A percentile compares a stretch with the other conserved stretches of the same genome.
phyloP scores from a whole-genome alignment of 192 early-diverging fungal species.

The Gaertneriomyces sp. region DNA sequence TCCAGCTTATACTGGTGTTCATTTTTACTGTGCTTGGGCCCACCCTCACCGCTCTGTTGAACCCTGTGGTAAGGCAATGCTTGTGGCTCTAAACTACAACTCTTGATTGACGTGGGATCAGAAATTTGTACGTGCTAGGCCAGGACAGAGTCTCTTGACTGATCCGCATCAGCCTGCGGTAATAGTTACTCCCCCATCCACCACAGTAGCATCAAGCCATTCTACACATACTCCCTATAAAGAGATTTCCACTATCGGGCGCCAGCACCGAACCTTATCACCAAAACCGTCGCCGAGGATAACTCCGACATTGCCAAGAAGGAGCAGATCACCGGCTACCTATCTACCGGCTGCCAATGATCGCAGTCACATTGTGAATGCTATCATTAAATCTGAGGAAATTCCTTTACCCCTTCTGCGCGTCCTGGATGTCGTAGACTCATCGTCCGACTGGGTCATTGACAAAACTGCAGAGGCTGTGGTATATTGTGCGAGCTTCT shows the following conservation, averaged over 20 bases:
- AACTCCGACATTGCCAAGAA: no score
- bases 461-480: background rate
- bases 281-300: no score
- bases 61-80: background rate
- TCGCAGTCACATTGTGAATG: background rate
- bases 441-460: background rate
- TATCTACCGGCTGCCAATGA: constrained; percentile 1
- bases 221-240: no score
- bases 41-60: background rate
- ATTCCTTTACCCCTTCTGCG: background rate
- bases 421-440: background rate
- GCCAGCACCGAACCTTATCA: no score
- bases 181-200: no score
- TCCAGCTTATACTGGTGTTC: constrained; percentile 3
- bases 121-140: no score
- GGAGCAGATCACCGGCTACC: background rate
- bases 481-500: background rate
- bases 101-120: no score
- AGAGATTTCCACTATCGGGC: no score
- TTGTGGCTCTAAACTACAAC: no score
- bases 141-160: no score
- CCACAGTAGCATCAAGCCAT: no score
- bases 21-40: constrained; percentile 2
- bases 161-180: no score
- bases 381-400: background rate